Conservation (phyloP, 1,284 basidiomycete genomes). For the Ustilago crameri region DNA sequence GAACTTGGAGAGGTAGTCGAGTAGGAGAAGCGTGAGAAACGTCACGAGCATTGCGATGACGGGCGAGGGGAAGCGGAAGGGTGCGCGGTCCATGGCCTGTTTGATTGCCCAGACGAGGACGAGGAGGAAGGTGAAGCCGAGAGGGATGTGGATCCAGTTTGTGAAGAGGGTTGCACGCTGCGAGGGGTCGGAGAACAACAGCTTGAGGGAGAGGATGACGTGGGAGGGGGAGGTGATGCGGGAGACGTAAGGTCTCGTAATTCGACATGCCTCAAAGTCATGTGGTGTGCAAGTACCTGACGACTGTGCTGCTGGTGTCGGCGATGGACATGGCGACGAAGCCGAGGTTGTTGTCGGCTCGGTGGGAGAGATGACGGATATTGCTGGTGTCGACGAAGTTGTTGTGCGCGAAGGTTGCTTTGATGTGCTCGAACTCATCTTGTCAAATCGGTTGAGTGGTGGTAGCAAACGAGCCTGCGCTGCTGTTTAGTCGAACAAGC, state of each 20-base stretch:
- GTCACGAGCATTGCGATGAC: slow-evolving; percentile 53
- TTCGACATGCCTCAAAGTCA: slow-evolving; percentile 17
- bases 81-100: slow-evolving; percentile 48
- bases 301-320: not conserved
- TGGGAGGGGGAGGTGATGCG: slow-evolving; percentile 26
- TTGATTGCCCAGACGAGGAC: slow-evolving; percentile 50
- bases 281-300: not conserved
- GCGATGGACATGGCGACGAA: slow-evolving; percentile 1
- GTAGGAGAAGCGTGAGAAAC: slow-evolving; percentile 41
- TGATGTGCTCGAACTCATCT: not conserved
- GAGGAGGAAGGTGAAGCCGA: slow-evolving; percentile 47
- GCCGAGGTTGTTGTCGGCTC: not conserved
- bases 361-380: slow-evolving; percentile 5
- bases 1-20: slow-evolving; percentile 43
- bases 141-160: slow-evolving; percentile 58
- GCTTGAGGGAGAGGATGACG: slow-evolving; percentile 17
- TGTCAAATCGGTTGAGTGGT: not conserved
- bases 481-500: not conserved
- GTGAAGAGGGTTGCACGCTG: slow-evolving; percentile 37
- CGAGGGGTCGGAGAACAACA: slow-evolving; percentile 30
- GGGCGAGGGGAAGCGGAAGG: slow-evolving; percentile 56
- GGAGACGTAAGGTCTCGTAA: slow-evolving; percentile 14
- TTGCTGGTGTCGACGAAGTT: not conserved
- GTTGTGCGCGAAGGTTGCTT: not conserved
- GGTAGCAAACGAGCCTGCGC: too few species aligned